These are phyloP conservation scores for Trichoderma oligosporum DNA, from an alignment of 2,329 filamentous ascomycete species.

Conservation along the genomic window DNA sequence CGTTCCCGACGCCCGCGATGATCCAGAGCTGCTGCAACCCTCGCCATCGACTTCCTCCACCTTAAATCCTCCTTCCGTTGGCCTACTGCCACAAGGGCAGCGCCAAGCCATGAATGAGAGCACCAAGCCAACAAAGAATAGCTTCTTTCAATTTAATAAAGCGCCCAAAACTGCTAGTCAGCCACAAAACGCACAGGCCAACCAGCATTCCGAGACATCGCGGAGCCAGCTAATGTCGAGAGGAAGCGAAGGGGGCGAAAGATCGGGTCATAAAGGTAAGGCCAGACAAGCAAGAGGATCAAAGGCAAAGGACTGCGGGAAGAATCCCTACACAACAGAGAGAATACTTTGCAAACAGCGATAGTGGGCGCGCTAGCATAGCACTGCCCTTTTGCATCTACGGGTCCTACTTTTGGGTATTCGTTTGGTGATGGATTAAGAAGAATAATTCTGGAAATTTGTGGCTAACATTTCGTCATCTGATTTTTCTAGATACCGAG, in stretches of 20 bases:
- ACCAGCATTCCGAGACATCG: conserved; percentile 36
- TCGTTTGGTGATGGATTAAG: background rate
- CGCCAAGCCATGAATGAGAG: conserved; percentile 35
- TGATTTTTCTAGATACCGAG: conserved; percentile 26
- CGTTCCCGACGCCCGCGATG: conserved; percentile 27
- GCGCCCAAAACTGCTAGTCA: conserved; percentile 41
- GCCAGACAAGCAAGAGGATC: conserved; percentile 23
- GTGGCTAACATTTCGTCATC: conserved; percentile 9
- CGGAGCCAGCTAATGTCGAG: conserved; percentile 39
- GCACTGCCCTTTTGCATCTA: background rate
- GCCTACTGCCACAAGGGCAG: conserved; percentile 23
- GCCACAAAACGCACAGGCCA: conserved; percentile 25
- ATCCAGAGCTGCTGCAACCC: conserved; percentile 22
- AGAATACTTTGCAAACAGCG: background rate
- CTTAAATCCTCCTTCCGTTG: conserved; percentile 25
- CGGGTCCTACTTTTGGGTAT: background rate
- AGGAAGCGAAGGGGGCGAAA: conserved; percentile 33
- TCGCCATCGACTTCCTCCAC: conserved; percentile 28
- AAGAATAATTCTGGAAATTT: background rate
- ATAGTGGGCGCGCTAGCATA: conserved; percentile 4
- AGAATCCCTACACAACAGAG: conserved; percentile 29
- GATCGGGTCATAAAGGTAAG: conserved; percentile 35
- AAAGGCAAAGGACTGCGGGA: conserved; percentile 33
- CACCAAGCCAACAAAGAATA: conserved; percentile 45
- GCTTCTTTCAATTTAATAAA: conserved; percentile 52